Percentiles rank a stretch among this genome's conserved stretches.
Evolutionary conservation across 768 basidiomycete species (phyloP).

Genomic region (Pleurotus citrinopileatus): DNA sequence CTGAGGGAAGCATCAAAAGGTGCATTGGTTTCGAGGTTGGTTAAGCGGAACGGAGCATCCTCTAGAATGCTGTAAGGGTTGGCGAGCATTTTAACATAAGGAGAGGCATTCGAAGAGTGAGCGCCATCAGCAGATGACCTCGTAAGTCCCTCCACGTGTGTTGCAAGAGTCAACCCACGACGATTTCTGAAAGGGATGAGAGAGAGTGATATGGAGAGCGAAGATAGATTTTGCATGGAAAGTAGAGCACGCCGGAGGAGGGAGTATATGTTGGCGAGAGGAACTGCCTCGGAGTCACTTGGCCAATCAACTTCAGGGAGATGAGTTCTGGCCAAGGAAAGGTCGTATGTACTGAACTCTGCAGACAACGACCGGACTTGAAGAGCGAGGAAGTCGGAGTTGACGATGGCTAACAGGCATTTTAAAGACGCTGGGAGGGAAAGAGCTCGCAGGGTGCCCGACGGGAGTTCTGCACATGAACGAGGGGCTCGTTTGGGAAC

Average conservation of each 20-base stretch:
- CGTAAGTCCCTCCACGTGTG: slow-evolving; percentile 41
- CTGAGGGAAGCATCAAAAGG: slow-evolving; percentile 50
- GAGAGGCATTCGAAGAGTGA: slow-evolving; percentile 36
- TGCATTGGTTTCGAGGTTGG: slow-evolving; percentile 47
- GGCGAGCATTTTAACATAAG: slow-evolving; percentile 50
- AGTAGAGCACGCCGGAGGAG: neutral
- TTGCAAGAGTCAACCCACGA: slow-evolving; percentile 11
- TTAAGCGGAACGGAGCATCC: slow-evolving; percentile 41
- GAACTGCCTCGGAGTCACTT: neutral
- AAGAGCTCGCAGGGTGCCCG: neutral
- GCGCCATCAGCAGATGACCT: slow-evolving; percentile 44
- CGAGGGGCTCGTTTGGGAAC: neutral
- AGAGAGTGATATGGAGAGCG: slow-evolving; percentile 1
- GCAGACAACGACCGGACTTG: slow-evolving; percentile 3
- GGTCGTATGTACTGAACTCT: neutral
- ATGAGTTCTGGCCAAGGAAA: neutral
- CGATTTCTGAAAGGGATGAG: neutral
- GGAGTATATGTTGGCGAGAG: slow-evolving; percentile 1
- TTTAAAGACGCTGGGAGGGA: neutral
- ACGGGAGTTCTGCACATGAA: neutral
- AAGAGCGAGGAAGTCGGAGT: neutral
- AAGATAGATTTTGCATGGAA: neutral
- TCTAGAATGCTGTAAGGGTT: slow-evolving; percentile 40
- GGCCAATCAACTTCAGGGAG: neutral
- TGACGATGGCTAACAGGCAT: neutral